Evolutionary conservation across 2,329 filamentous ascomycete genomes (phyloP).

Genomic region (Paraconiothyrium brasiliense): DNA sequence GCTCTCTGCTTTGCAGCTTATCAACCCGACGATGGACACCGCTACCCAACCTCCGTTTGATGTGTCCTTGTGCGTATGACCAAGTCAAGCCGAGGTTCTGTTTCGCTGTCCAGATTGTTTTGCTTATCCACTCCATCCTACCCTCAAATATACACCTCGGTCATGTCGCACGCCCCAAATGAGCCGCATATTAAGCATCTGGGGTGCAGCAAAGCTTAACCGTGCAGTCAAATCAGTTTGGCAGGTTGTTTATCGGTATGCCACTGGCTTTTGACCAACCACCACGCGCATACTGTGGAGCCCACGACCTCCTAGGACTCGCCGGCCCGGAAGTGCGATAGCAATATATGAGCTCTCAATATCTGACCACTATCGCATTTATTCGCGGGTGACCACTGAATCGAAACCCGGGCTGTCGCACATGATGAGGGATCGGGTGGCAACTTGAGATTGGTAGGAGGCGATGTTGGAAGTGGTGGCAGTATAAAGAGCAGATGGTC

Average conservation of each 20-base stretch:
- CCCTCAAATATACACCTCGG: constrained; percentile 9
- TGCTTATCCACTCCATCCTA: constrained; percentile 24
- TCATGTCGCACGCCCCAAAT: constrained; percentile 31
- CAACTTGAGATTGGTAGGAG: constrained; percentile 21
- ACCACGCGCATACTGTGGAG: constrained; percentile 30
- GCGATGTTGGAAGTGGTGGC: neutral
- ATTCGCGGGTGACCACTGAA: constrained; percentile 27
- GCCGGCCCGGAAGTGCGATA: constrained; percentile 33
- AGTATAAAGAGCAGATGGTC: constrained; percentile 28
- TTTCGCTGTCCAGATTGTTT: constrained; percentile 22
- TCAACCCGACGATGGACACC: constrained; percentile 8
- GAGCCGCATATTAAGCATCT: constrained; percentile 32
- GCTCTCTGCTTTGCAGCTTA: neutral
- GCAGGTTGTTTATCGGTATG: constrained; percentile 36
- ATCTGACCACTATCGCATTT: constrained; percentile 32
- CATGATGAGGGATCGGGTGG: constrained; percentile 22
- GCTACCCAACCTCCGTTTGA: constrained; percentile 19
- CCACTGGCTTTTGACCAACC: constrained; percentile 16
- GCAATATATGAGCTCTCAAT: constrained; percentile 35
- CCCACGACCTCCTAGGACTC: constrained; percentile 29
- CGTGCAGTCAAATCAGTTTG: constrained; percentile 27
- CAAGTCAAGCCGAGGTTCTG: neutral
- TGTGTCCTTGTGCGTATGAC: neutral
- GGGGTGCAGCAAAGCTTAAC: constrained; percentile 29
- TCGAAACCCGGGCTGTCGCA: constrained; percentile 13